Evolutionary conservation across 192 early-diverging fungal genomes (phyloP), one percentile per base, ranked within the genome.

Genomic region (Backusella australiensis): DNA sequence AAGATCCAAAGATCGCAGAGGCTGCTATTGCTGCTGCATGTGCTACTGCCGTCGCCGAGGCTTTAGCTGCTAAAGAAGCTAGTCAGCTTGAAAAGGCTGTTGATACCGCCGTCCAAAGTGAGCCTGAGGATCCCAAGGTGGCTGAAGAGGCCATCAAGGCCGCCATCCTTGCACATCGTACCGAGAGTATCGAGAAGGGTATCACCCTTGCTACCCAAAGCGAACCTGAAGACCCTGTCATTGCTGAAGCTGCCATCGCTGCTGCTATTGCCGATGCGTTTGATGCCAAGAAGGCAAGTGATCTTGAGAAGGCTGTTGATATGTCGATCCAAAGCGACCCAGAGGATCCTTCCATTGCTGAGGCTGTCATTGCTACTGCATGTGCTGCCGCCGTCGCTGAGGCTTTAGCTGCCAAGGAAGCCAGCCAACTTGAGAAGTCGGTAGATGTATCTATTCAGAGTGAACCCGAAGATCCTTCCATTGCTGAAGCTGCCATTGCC

Each of bases 241-340:
- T 80, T 7, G 81, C 81, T 70, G 69, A 77, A 0, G 69, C 76
- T 3, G 83, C 75, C 23, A 73, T 77, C n/a, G 72, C 82, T 32
- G 79, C 77, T 74, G 81, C 81, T 1, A 73, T 77, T 23, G 56
- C 78, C n/a, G 79, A 73, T 7, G 79, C 76, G 1, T 17, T 29
- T 17, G 66, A 67, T 67, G 15, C 66, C 3, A 14, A 67, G 12
- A 6, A 26, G 12, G 8, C 56, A 3, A 67, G 17, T n/a, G 6
- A 14, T 14, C 21, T 63, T 26, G 11, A 4, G 12, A 21, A 63
- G 19, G 56, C 56, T 26, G 23, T 63, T 14, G 7, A 4, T 12
- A 11, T 11, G 11, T 23, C 21, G 1, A 63, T 23, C 3, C 56
- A 63, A 23, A 63, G 56, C 7, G 68, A 69, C 41, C 67, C 67